Base-by-base conservation (phyloP, 768 basidiomycete species). In the Serendipita sp. region DNA sequence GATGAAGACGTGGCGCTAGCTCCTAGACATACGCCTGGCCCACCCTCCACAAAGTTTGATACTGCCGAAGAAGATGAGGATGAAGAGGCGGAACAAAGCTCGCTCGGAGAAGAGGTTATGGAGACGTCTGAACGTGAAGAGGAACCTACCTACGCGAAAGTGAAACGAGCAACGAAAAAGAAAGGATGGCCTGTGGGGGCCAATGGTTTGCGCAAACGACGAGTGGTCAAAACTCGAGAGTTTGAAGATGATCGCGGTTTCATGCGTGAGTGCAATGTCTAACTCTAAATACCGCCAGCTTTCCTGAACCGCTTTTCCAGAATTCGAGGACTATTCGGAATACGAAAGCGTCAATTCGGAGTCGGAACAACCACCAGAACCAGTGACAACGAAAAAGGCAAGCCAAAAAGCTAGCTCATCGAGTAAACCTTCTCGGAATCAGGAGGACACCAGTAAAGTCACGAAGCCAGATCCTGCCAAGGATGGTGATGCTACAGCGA, bases 171-270 rank as follows among this genome's bases (percentile, higher is more conserved):
- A 66, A 67, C 67, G 62, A 78, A 76, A 63, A 66, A 77, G 42
- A 86, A 83, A 72, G 77, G 76, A 3, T 70, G 82, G n/a, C 90
- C 88, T 0, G 72, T 88, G n/a, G 88, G 89, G 0, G 74, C 74
- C 42, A 92, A 90, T 64, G 89, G 89, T 3, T 68, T 89, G 62
- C 88, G 81, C 77, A 91, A 90, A 74, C 79, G 76, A 67, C 77
- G 82, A 5, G 75, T 88, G 2, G 68, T 81, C 24, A 88, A 83
- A 68, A 82, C 79, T 44, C 76, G 80, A 65, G 78, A 69, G 65
- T 76, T 69, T 16, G 72, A 77, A 26, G 84, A 86, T 65, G 80
- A 75, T 0, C 84, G 86, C 70, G 89, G 90, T 5, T 90, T 88
- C 65, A 83, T 81, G 72, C 79, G 88, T 89, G 69, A 61, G 79